Evolutionary conservation across 2,329 filamentous ascomycete genomes (phyloP).

Genomic region (Salinomyces thailandicus): DNA sequence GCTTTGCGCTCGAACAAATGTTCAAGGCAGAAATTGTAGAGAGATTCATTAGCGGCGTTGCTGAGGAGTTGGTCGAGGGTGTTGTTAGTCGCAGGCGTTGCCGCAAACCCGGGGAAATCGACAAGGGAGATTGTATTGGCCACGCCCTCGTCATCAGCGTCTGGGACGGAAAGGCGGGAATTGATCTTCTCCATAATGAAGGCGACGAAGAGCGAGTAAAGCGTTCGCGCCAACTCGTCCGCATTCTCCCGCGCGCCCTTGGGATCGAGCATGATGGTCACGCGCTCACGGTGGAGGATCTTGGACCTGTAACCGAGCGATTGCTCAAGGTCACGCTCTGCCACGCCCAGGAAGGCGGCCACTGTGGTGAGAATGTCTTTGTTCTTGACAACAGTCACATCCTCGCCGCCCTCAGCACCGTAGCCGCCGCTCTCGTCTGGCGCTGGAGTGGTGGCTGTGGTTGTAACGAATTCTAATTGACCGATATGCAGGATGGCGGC

Average conservation of each 20-base stretch:
- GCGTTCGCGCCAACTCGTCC: conserved; percentile 81
- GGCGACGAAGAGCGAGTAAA: conserved; percentile 88
- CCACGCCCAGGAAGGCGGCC: conserved; percentile 88
- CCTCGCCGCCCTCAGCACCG: conserved; percentile 86
- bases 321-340: conserved; percentile 67
- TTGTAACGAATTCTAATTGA: conserved; percentile 84
- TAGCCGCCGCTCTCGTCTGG: conserved; percentile 92
- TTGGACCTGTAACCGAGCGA: conserved; percentile 94
- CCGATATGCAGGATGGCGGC: conserved; percentile 94
- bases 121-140: conserved; percentile 90
- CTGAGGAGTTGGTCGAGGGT: conserved; percentile 84
- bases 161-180: conserved; percentile 64
- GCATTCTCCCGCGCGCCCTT: conserved; percentile 82
- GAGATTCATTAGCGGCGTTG: conserved; percentile 82
- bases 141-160: conserved; percentile 76
- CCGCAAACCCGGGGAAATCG: conserved; percentile 91
- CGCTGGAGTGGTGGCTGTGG: conserved; percentile 64
- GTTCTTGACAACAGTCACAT: conserved; percentile 79
- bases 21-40: conserved; percentile 88
- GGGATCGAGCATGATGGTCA: conserved; percentile 97
- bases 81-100: conserved; percentile 71
- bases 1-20: conserved; percentile 94
- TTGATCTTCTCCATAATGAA: conserved; percentile 92
- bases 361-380: conserved; percentile 79
- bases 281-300: conserved; percentile 87